A percentile compares a stretch with the other conserved stretches of the same genome.
These are phyloP conservation scores for Trichosporon sp. DNA, from an alignment of 1,284 basidiomycete genomes.

Conservation along the genomic window DNA sequence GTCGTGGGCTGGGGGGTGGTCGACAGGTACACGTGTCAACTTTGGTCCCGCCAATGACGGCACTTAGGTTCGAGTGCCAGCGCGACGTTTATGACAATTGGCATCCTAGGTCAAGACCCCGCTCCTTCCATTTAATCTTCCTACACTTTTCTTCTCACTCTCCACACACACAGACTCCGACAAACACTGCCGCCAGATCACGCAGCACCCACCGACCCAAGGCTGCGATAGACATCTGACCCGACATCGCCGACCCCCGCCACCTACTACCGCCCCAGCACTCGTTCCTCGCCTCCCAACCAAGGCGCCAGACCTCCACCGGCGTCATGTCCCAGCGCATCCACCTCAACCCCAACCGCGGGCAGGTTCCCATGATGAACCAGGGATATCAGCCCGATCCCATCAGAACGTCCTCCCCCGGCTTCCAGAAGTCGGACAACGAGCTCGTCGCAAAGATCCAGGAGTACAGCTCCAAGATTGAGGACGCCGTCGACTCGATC, in stretches of 20 bases:
- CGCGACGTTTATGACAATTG: conserved; percentile 19
- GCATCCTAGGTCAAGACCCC: not conserved
- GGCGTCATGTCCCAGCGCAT: conserved; percentile 48
- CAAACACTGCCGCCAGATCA: not conserved
- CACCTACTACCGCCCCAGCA: not conserved
- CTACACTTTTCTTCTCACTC: not conserved
- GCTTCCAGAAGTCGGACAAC: conserved; percentile 61
- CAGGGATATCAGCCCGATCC: conserved; percentile 52
- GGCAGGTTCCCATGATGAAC: conserved; percentile 43
- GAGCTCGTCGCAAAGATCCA: conserved; percentile 82
- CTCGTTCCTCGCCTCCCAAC: not conserved
- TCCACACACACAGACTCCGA: not conserved
- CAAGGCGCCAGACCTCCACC: not conserved
- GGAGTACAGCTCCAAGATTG: conserved; percentile 73
- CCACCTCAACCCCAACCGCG: conserved; percentile 56
- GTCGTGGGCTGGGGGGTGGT: not conserved
- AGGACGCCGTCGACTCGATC: conserved; percentile 90
- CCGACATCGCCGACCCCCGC: not conserved
- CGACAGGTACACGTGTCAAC: conserved; percentile 1
- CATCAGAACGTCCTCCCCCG: conserved; percentile 34
- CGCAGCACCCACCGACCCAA: not conserved
- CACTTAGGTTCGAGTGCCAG: conserved; percentile 15
- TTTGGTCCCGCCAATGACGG: conserved; percentile 19
- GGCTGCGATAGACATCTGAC: not conserved
- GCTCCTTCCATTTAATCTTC: not conserved